Evolutionary conservation across 441 rosid species (phyloP).

Genomic region (Adansonia grandidieri): DNA sequence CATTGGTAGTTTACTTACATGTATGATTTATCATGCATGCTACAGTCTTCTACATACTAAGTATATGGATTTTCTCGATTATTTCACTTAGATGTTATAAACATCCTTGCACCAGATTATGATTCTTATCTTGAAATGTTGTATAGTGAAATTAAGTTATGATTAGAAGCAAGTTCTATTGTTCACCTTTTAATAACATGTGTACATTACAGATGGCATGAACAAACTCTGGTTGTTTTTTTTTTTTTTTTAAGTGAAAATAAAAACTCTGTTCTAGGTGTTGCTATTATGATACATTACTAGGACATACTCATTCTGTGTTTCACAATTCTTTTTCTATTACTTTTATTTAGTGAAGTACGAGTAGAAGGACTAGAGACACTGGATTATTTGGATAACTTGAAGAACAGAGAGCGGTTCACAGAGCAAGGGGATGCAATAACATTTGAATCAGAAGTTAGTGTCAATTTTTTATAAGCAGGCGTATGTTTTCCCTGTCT

Average conservation of each 20-base stretch:
- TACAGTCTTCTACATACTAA: neutral
- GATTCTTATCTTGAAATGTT: conserved; percentile 1
- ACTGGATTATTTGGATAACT: conserved; percentile 51
- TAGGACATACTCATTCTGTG: neutral
- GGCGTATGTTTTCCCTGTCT: neutral
- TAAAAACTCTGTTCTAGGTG: neutral
- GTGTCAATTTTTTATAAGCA: neutral
- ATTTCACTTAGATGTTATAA: neutral
- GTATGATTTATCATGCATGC: neutral
- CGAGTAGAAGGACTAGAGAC: conserved; percentile 63
- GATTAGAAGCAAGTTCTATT: neutral
- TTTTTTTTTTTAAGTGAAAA: neutral
- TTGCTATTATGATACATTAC: neutral
- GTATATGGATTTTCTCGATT: neutral
- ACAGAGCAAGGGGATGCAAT: conserved; percentile 30
- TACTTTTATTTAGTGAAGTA: conserved; percentile 47
- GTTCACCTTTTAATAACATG: neutral
- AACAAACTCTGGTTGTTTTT: neutral
- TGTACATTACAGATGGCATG: neutral
- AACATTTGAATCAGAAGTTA: conserved; percentile 29
- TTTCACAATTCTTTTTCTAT: neutral
- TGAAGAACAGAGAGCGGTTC: conserved; percentile 27
- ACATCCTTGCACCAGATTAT: conserved; percentile 2
- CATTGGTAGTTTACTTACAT: neutral
- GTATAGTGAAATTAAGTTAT: neutral